A percentile compares a stretch with the other conserved stretches of the same genome.
Conservation (phyloP, 2,329 filamentous ascomycete species). For the Piedraia hortae region DNA sequence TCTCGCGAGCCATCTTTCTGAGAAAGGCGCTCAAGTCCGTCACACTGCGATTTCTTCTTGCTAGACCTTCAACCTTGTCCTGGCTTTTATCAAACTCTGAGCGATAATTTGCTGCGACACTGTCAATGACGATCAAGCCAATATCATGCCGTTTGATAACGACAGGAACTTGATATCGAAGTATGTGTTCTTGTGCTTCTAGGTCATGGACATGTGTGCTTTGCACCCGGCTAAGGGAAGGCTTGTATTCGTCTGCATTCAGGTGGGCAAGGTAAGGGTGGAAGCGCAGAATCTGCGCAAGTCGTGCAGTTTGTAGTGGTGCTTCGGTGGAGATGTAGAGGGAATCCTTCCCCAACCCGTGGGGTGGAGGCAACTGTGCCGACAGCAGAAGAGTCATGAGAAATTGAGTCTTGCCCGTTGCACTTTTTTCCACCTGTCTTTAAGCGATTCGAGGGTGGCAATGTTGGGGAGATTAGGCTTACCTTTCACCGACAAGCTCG, state of each 20-base stretch:
- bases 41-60: constrained; percentile 45
- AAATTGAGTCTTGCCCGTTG: constrained; percentile 84
- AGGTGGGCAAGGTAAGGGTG: constrained; percentile 32
- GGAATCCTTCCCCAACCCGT: constrained; percentile 42
- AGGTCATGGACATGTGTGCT: constrained; percentile 68
- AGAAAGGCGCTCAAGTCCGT: constrained; percentile 49
- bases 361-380: constrained; percentile 43
- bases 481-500: constrained; percentile 80
- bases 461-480: constrained; percentile 3
- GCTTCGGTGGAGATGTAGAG: constrained; percentile 91
- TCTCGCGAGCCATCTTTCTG: constrained; percentile 42
- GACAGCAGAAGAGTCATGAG: constrained; percentile 63
- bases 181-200: constrained; percentile 83
- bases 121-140: constrained; percentile 67
- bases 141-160: constrained; percentile 48
- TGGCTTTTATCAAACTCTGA: constrained; percentile 45
- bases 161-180: constrained; percentile 75
- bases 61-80: constrained; percentile 8
- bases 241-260: constrained; percentile 14
- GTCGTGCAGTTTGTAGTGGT: constrained; percentile 50
- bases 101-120: constrained; percentile 82
- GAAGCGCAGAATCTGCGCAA: constrained; percentile 46
- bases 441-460: too few species aligned
- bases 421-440: constrained; percentile 20
- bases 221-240: constrained; percentile 50